Evolutionary conservation across 78 protist species (phyloP), one percentile per base, ranked within the genome.

Genomic region (Dictyostelium brefeldianum): DNA sequence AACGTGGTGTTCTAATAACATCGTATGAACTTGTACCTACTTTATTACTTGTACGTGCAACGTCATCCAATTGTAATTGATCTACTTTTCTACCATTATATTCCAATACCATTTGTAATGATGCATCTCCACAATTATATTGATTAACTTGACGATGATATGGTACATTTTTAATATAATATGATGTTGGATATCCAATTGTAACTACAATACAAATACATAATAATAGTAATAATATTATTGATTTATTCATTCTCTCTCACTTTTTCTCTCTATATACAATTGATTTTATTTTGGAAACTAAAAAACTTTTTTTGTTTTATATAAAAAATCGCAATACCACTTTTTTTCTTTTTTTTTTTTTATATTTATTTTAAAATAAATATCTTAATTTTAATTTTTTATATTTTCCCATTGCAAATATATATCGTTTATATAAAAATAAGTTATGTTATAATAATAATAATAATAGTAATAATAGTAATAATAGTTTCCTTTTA

Each of bases 101-200:
- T 9, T 31, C 69, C 0, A 83, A 46, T 17, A 83, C 91, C 91
- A 83, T 83, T 43, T 83, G 75, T 5, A 83, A 14, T 11, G 82
- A 73, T 22, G 91, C 91, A 83, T 83, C 91, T n/a, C 91, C 91
- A 73, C 91, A 83, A 25, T 83, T 83, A 57, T 83, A 83, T 53
- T 83, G 29, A 0, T 81, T 83, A 15, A 18, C 65, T 51, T 82
- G 90, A 18, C 87, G 18, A 36, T 69, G 80, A 71, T 82, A 82
- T 47, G 90, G 90, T n/a, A 82, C 80, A 31, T 25, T 25, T 41
- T 25, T 36, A 31, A 82, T 82, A 9, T 20, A n/a, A 29, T 70
- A 82, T 5, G 27, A 22, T 18, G 67, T 25, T 20, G 90, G 90
- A 20, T 62, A 62, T 70, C 50, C 78, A 18, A 70, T 36, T 2